Conservation (phyloP, 1,284 basidiomycete genomes). For the Flammula alnicola region DNA sequence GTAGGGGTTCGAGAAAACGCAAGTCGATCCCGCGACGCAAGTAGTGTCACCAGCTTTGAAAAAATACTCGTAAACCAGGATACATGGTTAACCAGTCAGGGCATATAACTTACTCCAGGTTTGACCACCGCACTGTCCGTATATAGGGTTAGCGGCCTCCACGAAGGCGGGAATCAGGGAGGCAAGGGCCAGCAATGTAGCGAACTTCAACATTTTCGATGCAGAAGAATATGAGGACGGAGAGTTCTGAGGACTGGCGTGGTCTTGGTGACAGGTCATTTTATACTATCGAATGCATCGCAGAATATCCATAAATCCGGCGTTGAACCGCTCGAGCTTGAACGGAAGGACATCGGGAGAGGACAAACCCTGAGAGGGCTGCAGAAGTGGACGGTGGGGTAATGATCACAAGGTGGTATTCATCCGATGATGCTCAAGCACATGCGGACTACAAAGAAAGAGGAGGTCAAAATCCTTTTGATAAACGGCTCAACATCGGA, state of each 20-base stretch:
- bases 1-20: constrained; percentile 50
- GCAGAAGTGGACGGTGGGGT: constrained; percentile 5
- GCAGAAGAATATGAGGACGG: constrained; percentile 17
- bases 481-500: constrained; percentile 35
- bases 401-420: constrained; percentile 32
- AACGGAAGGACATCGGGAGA: constrained; percentile 51
- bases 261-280: constrained; percentile 3
- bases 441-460: too few species aligned
- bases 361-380: constrained; percentile 14
- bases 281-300: constrained; percentile 21
- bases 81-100: neutral
- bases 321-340: constrained; percentile 40
- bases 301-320: constrained; percentile 41
- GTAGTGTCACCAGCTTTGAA: constrained; percentile 53
- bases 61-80: constrained; percentile 10
- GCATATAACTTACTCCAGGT: constrained; percentile 49
- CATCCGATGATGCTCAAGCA: constrained; percentile 21
- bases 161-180: constrained; percentile 50
- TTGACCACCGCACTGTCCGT: constrained; percentile 57
- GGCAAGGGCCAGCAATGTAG: constrained; percentile 50
- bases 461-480: constrained; percentile 5
- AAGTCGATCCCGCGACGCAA: constrained; percentile 46
- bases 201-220: constrained; percentile 52
- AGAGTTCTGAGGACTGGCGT: constrained; percentile 24
- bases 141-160: constrained; percentile 46